phyloP scores from a whole-genome alignment of 129 eudicot species.

The Solidago caesia region DNA sequence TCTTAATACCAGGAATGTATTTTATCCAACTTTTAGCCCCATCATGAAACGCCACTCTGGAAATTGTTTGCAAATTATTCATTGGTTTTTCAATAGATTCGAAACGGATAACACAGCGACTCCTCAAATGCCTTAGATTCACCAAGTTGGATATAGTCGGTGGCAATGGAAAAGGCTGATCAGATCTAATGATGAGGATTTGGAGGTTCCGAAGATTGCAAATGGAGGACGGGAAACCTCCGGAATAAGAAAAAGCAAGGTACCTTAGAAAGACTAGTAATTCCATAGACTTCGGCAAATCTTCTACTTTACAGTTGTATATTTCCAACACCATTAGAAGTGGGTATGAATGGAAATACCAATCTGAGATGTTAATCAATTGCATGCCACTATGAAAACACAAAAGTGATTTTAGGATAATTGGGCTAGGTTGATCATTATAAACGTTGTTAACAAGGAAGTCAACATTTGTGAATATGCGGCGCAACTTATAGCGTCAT shows the following conservation, averaged over 20 bases:
- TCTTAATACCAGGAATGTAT: too few species aligned
- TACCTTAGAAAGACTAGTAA: constrained; percentile 27
- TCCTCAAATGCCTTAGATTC: constrained; percentile 14
- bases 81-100: too few species aligned
- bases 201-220: constrained; percentile 22
- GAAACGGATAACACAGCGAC: not conserved
- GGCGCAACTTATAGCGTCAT: not conserved
- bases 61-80: too few species aligned
- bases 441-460: too few species aligned
- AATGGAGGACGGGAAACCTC: constrained; percentile 4
- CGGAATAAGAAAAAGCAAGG: not conserved
- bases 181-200: not conserved
- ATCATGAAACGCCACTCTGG: too few species aligned
- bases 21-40: too few species aligned
- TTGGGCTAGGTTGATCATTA: too few species aligned
- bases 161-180: not conserved
- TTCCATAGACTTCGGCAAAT: not conserved
- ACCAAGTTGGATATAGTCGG: constrained; percentile 13
- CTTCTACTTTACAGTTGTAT: not conserved
- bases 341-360: not conserved
- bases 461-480: not conserved
- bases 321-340: constrained; percentile 13
- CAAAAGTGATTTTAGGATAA: not conserved
- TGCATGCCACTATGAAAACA: not conserved
- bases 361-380: too few species aligned